These are phyloP conservation scores for Litchi chinensis DNA, from an alignment of 345 rosid genomes.

Conservation along the genomic window DNA sequence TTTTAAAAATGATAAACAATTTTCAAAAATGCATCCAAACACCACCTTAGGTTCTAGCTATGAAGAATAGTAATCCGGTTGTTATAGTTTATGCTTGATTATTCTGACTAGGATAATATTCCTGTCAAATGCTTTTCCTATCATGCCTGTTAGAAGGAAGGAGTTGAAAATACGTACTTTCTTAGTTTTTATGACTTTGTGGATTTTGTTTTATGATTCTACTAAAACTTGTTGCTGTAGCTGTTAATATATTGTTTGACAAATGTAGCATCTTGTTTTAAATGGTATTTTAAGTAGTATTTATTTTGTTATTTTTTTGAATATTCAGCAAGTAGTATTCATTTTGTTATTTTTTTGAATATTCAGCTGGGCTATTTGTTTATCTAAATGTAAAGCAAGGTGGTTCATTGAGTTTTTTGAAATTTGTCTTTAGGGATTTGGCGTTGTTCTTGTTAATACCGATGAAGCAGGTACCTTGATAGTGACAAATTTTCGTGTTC, in stretches of 20 bases:
- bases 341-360: background rate
- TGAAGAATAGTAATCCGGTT: no score
- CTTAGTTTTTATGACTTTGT: background rate
- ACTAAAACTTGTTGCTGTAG: background rate
- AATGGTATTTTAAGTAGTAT: background rate
- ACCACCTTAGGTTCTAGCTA: no score
- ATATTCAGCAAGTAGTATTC: background rate
- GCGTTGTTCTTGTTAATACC: constrained; percentile 85
- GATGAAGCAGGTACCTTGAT: constrained; percentile 82
- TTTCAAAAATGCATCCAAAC: no score
- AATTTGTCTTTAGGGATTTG: constrained; percentile 61
- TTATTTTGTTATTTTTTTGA: background rate
- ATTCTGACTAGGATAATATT: no score
- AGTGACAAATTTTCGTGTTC: constrained; percentile 88
- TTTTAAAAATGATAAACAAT: no score
- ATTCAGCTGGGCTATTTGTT: background rate
- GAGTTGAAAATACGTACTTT: no score
- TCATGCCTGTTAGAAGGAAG: no score
- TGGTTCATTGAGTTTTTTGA: constrained; percentile 11
- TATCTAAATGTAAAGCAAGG: background rate
- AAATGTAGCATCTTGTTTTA: background rate
- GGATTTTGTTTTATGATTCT: background rate
- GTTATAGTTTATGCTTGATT: no score
- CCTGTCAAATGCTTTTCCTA: no score
- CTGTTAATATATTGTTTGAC: background rate